Base-by-base conservation (phyloP, 2,329 filamentous ascomycete genomes). In the Periconia digitata region DNA sequence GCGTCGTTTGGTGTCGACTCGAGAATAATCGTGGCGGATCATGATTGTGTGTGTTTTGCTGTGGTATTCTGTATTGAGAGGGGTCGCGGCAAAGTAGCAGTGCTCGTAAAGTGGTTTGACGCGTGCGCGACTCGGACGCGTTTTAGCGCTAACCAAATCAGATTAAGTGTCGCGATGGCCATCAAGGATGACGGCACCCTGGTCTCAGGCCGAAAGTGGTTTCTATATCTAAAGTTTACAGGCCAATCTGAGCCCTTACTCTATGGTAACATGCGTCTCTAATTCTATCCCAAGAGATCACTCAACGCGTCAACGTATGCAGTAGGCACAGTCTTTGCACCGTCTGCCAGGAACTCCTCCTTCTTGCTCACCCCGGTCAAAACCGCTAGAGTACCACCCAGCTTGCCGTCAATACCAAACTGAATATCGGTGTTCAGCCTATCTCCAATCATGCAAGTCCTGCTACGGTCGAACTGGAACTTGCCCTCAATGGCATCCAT, bases 401-500 rank as follows among this genome's bases (percentile, higher is more conserved):
- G 79, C 56, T 87, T 86, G 0, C 92, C 92, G 67, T 97, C 87
- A 54, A 96, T 82, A 3, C 94, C 94, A 69, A 99, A 99, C 69
- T 89, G 85, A 69, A 99, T 97, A 73, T 99, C 94, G 0, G 94
- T 99, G 70, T 97, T 89, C 55, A 96, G 77, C 23, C 94, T 81
- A 71, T 99, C 94, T 6, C 94, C 94, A 37, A 99, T 83, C 94
- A 99, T 99, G 74, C 94, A 97, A 1, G 94, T 89, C 59, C 85
- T 85, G 51, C 80, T 83, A 32, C 92, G 83, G 70, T 97, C 86
- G 45, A 99, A 87, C 58, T 88, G 81, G 72, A 97, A 96, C 73
- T 95, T 96, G 49, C 92, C 92, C 77, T 97, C 92, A 48, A 99
- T 88, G 3, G 94, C 91, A 71, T 97, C 92, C 92, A 99, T 96